These are phyloP conservation scores for Scenedesmus sp. DNA, from an alignment of 163 green algal species.

Conservation along the genomic window DNA sequence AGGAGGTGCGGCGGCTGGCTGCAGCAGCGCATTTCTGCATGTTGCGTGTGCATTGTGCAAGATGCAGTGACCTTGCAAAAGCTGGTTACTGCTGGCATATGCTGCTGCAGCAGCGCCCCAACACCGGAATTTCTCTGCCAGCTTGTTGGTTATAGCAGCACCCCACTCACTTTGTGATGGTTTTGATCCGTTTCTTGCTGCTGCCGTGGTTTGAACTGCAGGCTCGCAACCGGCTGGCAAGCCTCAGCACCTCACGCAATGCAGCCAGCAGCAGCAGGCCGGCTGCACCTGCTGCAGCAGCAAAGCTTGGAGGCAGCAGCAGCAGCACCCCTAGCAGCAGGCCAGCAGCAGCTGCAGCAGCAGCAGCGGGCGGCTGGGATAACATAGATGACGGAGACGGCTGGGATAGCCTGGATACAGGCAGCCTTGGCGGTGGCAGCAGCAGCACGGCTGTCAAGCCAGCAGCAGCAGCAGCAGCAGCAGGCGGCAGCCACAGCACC, in stretches of 20 bases:
- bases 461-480: not conserved
- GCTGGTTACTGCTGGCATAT: no score
- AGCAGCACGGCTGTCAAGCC: conserved; percentile 3
- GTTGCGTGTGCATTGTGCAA: not conserved
- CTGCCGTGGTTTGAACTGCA: not conserved
- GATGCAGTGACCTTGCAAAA: not conserved
- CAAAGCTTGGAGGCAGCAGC: not conserved
- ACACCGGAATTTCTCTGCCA: no score
- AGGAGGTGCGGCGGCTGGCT: conserved; percentile 22
- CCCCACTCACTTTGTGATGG: not conserved
- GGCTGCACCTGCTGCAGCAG: conserved; percentile 1
- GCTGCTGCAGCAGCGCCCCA: no score
- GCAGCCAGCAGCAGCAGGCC: not conserved
- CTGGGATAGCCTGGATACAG: conserved; percentile 21
- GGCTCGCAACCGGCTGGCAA: conserved; percentile 34
- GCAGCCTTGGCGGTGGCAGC: not conserved
- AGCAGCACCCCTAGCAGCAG: not conserved
- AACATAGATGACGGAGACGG: conserved; percentile 34
- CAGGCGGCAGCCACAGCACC: not conserved
- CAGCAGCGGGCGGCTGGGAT: conserved; percentile 37
- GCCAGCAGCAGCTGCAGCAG: conserved; percentile 10
- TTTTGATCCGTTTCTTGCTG: not conserved
- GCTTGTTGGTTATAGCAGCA: not conserved
- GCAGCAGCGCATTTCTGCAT: not conserved
- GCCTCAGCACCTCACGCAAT: conserved; percentile 10